Conservation (phyloP, 345 rosid species). For the Eucalyptus shirleyi region DNA sequence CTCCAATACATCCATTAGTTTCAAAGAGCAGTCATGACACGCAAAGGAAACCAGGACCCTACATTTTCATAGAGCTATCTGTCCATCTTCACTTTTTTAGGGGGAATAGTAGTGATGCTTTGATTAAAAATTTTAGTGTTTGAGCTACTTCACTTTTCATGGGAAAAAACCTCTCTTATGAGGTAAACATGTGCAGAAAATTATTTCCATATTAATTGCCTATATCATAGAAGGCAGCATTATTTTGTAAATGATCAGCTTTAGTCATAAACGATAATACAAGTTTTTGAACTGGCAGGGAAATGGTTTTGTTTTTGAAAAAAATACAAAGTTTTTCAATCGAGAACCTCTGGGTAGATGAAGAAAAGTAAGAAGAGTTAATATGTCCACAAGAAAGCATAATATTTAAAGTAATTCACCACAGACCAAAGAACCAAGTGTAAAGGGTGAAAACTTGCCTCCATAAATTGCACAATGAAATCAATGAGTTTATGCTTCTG, state of each 20-base stretch:
- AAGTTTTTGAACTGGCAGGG: not conserved
- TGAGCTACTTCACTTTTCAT: not conserved
- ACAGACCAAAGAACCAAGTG: not conserved
- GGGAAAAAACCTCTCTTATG: not conserved
- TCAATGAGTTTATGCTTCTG: constrained; percentile 94
- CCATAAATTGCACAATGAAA: constrained; percentile 97
- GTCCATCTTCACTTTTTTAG: not conserved
- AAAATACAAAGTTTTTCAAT: not conserved
- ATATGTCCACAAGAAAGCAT: not conserved
- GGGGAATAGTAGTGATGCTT: not conserved
- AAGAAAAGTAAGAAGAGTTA: not conserved
- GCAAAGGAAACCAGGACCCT: not conserved
- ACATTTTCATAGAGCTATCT: not conserved
- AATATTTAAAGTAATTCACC: not conserved
- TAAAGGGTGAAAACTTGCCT: constrained; percentile 42
- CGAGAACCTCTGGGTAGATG: not conserved
- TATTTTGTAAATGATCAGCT: not conserved
- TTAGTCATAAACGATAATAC: not conserved
- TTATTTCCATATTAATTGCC: not conserved
- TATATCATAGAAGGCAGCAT: not conserved
- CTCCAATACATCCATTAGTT: not conserved
- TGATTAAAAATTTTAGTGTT: not conserved
- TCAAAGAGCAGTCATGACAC: not conserved
- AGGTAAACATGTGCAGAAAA: not conserved
- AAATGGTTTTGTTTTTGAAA: not conserved